These are phyloP conservation scores for Clathrus columnatus DNA, from an alignment of 768 basidiomycete species.

Conservation along the genomic window DNA sequence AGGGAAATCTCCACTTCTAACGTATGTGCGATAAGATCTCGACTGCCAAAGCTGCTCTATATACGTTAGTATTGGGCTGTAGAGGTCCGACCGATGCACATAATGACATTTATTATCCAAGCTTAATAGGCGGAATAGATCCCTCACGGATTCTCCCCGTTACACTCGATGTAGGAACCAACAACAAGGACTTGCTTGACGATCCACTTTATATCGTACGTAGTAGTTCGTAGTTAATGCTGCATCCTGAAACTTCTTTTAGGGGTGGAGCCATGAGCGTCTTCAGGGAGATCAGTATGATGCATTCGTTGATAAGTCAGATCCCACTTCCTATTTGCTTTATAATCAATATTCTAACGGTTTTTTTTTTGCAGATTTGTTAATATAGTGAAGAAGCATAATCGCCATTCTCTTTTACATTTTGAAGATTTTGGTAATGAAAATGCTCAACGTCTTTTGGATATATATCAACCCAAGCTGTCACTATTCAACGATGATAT, in stretches of 20 bases:
- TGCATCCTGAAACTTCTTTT: slow-evolving; percentile 1
- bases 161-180: slow-evolving; percentile 68
- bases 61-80: slow-evolving; percentile 39
- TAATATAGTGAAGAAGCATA: slow-evolving; percentile 64
- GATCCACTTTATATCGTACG: slow-evolving; percentile 62
- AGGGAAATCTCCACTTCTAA: neutral
- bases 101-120: slow-evolving; percentile 16
- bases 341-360: too few species aligned
- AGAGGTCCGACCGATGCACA: neutral
- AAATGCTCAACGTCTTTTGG: slow-evolving; percentile 63
- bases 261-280: slow-evolving; percentile 71
- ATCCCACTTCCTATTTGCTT: too few species aligned
- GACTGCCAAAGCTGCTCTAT: slow-evolving; percentile 70
- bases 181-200: slow-evolving; percentile 53
- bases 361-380: slow-evolving; percentile 46
- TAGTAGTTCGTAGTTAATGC: slow-evolving; percentile 6
- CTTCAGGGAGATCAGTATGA: slow-evolving; percentile 70
- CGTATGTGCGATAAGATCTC: slow-evolving; percentile 41
- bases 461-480: slow-evolving; percentile 53
- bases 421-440: slow-evolving; percentile 82
- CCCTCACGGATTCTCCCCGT: slow-evolving; percentile 51
- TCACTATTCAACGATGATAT: slow-evolving; percentile 83
- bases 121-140: slow-evolving; percentile 58
- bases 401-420: slow-evolving; percentile 59
- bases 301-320: slow-evolving; percentile 64